These are phyloP conservation scores for Rosa hybrid DNA, from an alignment of 331 rosid species.

Conservation along the genomic window DNA sequence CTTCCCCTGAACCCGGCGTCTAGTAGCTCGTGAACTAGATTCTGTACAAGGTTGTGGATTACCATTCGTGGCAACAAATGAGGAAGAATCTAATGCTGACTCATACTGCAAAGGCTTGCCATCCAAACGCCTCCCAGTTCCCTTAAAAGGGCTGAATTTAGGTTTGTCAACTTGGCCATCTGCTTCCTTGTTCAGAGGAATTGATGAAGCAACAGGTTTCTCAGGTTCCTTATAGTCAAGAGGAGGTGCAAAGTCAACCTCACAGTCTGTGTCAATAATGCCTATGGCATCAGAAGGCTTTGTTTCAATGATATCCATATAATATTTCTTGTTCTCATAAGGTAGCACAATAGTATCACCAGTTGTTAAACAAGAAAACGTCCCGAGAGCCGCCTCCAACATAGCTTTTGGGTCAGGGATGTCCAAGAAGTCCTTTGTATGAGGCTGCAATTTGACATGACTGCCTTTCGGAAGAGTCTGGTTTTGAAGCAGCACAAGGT, in stretches of 20 bases:
- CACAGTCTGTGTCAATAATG: slow-evolving; percentile 11
- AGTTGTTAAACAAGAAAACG: slow-evolving; percentile 19
- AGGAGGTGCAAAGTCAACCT: slow-evolving; percentile 25
- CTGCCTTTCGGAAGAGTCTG: slow-evolving; percentile 15
- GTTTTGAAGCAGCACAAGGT: slow-evolving; percentile 1
- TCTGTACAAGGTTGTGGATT: not conserved
- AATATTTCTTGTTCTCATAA: not conserved
- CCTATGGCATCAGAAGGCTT: slow-evolving; percentile 12
- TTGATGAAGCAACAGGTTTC: not conserved
- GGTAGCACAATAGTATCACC: slow-evolving; percentile 18
- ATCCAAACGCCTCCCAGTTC: slow-evolving; percentile 7
- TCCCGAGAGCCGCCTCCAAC: slow-evolving; percentile 5
- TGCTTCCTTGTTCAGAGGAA: not conserved
- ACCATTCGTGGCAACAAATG: not conserved
- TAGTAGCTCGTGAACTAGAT: not conserved
- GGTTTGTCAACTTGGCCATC: not conserved
- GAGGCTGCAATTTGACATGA: slow-evolving; percentile 19
- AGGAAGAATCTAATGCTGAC: not conserved
- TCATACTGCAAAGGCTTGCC: slow-evolving; percentile 3
- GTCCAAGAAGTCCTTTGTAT: slow-evolving; percentile 8
- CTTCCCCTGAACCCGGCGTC: not conserved
- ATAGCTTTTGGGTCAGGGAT: slow-evolving; percentile 13
- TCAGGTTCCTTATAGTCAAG: slow-evolving; percentile 20
- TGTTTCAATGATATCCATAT: slow-evolving; percentile 15
- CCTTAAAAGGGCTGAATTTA: not conserved